Evolutionary conservation across 129 eudicot species (phyloP).

Genomic region (Artemisia tridentata): DNA sequence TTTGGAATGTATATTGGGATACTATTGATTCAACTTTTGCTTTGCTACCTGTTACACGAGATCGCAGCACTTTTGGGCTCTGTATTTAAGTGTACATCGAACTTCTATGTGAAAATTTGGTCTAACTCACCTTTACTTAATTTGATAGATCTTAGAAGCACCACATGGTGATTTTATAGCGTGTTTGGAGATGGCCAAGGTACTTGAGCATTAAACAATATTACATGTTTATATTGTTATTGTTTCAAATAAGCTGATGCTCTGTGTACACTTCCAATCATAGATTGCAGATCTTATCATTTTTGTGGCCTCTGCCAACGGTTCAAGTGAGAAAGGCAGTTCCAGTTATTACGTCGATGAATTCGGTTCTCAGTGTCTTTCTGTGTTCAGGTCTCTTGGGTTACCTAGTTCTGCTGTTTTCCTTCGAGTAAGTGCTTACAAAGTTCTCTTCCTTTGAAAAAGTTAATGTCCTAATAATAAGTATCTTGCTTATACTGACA

Average conservation of each 20-base stretch:
- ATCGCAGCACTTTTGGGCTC: background rate
- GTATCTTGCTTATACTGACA: constrained; percentile 13
- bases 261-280: background rate
- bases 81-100: background rate
- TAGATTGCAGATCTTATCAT: constrained; percentile 96
- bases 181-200: constrained; percentile 99
- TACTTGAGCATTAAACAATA: constrained; percentile 22
- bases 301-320: constrained; percentile 82
- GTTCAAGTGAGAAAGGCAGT: constrained; percentile 45
- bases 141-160: constrained; percentile 75
- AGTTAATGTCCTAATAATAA: background rate
- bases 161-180: constrained; percentile 91
- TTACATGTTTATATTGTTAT: background rate
- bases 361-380: constrained; percentile 92
- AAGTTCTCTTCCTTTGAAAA: background rate
- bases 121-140: constrained; percentile 1
- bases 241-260: constrained; percentile 3
- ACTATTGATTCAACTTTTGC: background rate
- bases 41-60: constrained; percentile 11
- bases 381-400: constrained; percentile 85
- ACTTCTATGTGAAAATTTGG: background rate
- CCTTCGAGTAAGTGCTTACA: constrained; percentile 60
- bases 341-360: constrained; percentile 61
- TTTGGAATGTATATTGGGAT: background rate
- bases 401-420: constrained; percentile 81